These are phyloP conservation scores for Aspergillus amoenus DNA, from an alignment of 2,329 filamentous ascomycete genomes.

Conservation along the genomic window DNA sequence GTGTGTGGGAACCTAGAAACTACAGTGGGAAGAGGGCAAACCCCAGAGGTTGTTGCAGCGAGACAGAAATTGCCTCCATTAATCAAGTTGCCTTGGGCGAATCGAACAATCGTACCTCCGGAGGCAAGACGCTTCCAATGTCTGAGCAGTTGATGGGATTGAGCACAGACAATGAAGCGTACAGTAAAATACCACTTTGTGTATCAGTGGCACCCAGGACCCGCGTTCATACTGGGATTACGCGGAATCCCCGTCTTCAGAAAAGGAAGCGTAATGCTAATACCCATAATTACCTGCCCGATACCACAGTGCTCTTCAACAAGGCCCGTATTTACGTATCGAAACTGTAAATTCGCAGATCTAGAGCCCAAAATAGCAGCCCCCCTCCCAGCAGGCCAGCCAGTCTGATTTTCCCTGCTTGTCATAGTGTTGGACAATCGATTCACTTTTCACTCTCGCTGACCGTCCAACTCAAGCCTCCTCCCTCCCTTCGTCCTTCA, in stretches of 20 bases:
- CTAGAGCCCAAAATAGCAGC: constrained; percentile 32
- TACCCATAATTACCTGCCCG: not conserved
- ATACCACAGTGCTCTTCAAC: not conserved
- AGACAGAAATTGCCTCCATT: no score
- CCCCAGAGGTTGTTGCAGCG: not conserved
- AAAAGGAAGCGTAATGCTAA: not conserved
- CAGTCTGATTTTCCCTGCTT: constrained; percentile 25
- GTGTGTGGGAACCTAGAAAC: not conserved
- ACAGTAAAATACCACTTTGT: not conserved
- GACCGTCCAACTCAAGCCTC: constrained; percentile 25
- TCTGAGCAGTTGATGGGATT: no score
- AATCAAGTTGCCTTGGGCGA: not conserved
- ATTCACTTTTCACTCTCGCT: constrained; percentile 25
- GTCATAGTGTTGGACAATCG: constrained; percentile 21
- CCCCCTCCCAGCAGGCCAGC: constrained; percentile 19
- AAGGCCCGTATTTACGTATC: not conserved
- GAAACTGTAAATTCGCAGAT: constrained; percentile 19
- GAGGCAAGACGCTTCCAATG: not conserved
- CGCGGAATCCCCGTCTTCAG: not conserved
- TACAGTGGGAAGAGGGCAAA: not conserved
- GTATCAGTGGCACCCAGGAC: not conserved
- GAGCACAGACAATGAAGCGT: not conserved
- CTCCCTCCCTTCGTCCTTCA: constrained; percentile 30
- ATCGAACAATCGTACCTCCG: not conserved
- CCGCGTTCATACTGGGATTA: not conserved